Evolutionary conservation across 805 yeast genomes (phyloP), one percentile per base, ranked within the genome.

Genomic region (Ogataea methylovora): DNA sequence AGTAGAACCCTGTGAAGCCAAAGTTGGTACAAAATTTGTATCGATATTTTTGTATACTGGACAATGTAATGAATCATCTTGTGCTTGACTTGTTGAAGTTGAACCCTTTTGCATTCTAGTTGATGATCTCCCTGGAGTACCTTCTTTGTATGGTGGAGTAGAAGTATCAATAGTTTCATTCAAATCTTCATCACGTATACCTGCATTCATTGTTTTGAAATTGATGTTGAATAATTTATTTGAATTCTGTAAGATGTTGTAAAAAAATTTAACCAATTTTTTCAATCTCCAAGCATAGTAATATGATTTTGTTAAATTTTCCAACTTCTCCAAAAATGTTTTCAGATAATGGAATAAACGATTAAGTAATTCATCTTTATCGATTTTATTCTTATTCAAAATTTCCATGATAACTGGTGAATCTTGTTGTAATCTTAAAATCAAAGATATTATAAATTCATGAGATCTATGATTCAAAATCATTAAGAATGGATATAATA

Each of bases 371-470:
- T 60, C 65, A 14, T 49, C 56, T 27, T 50, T 49, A 34, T 59
- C 60, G 22, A 60, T 60, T 7, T 54, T 56, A 37, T 59, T 60
- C 24, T 43, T 47, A 22, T 42, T 45, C 23, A 60, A 41, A 29
- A 60, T 57, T 29, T 58, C 63, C 39, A 50, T 44, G 13, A 57
- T 45, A 2, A 59, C 36, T 1, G 63, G 61, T 4, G 61, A 56
- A 31, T 45, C 51, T 37, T 60, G 64, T 34, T 60, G 65, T 33
- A 60, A 60, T 48, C 79, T 61, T 33, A 74, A 45, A 18, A 73
- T 65, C 44, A 74, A 49, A 28, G 78, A 72, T n/a, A 74, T 73
- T 53, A 74, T 59, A 43, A 74, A 73, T 42, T 73, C 78, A 46
- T 71, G 63, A 5, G 79, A 68, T 42, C 80, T 59, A 42, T 73